These are phyloP conservation scores for Sugiyamaella paludigena DNA, from an alignment of 1,139 yeast genomes.

Conservation along the genomic window DNA sequence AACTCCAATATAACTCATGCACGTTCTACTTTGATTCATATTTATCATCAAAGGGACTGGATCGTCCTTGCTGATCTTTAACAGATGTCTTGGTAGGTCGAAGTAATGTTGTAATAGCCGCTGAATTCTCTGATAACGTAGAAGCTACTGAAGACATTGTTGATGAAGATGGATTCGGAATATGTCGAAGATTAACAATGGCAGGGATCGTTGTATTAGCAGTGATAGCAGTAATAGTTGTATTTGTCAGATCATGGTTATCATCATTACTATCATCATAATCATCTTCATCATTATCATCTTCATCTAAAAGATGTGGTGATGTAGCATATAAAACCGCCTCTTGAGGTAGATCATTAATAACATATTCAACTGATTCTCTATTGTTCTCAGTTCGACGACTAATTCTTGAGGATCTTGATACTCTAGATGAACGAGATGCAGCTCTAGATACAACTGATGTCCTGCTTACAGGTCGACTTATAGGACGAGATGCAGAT, in stretches of 20 bases:
- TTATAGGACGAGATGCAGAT: neutral
- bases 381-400: constrained; percentile 7
- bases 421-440: constrained; percentile 8
- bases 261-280: neutral
- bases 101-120: neutral
- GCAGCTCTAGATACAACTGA: constrained; percentile 7
- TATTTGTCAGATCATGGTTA: neutral
- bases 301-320: constrained; percentile 12
- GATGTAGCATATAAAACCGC: constrained; percentile 24
- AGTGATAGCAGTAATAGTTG: neutral
- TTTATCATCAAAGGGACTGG: constrained; percentile 28
- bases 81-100: neutral
- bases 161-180: neutral
- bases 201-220: constrained; percentile 6
- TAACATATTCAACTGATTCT: constrained; percentile 24
- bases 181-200: neutral
- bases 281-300: constrained; percentile 7
- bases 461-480: neutral
- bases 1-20: too few relatives aligned
- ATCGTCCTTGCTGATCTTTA: constrained; percentile 14
- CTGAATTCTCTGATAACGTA: neutral
- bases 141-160: neutral
- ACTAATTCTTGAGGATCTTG: constrained; percentile 5
- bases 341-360: constrained; percentile 27
- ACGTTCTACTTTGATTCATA: constrained; percentile 1